Evolutionary conservation across 164 flowering plant genomes (phyloP), one percentile per base, ranked within the genome.

Genomic region (Piper longum): DNA sequence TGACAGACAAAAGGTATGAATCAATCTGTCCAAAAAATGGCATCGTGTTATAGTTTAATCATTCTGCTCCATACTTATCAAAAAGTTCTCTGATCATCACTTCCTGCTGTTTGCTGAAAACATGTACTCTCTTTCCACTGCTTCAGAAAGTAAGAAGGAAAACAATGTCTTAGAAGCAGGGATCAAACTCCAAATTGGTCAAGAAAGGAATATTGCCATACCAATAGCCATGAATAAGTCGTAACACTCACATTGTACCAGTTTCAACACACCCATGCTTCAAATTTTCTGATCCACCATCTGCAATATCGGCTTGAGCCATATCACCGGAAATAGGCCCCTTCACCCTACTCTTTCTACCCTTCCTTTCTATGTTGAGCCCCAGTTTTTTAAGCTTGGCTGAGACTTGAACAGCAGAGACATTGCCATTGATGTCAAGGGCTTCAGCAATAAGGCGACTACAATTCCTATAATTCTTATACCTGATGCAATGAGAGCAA

Each of bases 91-190:
- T 85, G 36, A 88, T 75, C 72, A 60, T 79, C 66, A 62, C 60
- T 74, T 90, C 96, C 68, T 87, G 88, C 58, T 84, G 87, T 67
- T 81, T 71, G 73, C 77, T 84, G 54, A 87, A 82, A 66, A 87
- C 89, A 62, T 65, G 70, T 42, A 81, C 79, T 74, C 95, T 80
- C 77, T 85, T 93, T 71, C 86, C 82, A 52, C 74, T 63, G 56
- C 70, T 70, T 77, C 89, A 61, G 62, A 45, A 26, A 62, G 40
- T 18, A 62, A 16, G 56, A 60, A 62, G 41, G 55, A 43, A 45
- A 44, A 43, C 45, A 4, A 43, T 8, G 7, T 43, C 45, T 14
- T 42, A 70, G 54, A 52, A 54, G 65, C 40, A 18, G 61, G 43
- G 59, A 44, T 42, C 4, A 44, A 16, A 62, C 57, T 39, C 13